These are phyloP conservation scores for Vigna trinervia DNA, from an alignment of 306 rosid genomes.

Conservation along the genomic window DNA sequence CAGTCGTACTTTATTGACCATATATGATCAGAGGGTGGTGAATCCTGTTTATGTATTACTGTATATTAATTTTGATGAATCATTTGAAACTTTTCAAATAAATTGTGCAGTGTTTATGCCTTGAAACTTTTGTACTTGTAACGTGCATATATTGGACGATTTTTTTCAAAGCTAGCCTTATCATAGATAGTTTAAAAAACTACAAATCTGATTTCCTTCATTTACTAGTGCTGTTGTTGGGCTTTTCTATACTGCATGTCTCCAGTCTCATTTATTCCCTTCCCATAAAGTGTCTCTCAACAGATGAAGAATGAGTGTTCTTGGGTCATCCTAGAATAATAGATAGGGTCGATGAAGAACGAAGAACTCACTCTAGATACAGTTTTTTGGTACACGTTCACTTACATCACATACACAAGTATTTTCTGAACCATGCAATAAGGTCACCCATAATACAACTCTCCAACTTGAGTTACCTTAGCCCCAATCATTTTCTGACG, in stretches of 20 bases:
- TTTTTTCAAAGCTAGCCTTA: constrained; percentile 23
- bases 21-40: neutral
- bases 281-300: neutral
- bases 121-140: neutral
- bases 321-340: no score
- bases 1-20: neutral
- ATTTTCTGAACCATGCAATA: no score
- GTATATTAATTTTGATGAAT: constrained; percentile 30
- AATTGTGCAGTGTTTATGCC: constrained; percentile 19
- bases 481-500: neutral
- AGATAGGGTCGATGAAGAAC: no score
- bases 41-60: neutral
- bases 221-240: constrained; percentile 3
- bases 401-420: no score
- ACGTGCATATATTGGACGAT: constrained; percentile 2
- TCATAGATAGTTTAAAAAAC: neutral
- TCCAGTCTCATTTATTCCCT: constrained; percentile 15
- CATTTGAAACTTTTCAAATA: constrained; percentile 6
- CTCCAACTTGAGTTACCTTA: no score
- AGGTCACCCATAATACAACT: no score
- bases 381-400: no score
- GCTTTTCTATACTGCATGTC: neutral
- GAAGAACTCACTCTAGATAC: no score
- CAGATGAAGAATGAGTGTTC: no score
- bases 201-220: constrained; percentile 18